Evolutionary conservation across 371 early-diverging fungal species (phyloP).

Genomic region (Aphelidium insulamus): DNA sequence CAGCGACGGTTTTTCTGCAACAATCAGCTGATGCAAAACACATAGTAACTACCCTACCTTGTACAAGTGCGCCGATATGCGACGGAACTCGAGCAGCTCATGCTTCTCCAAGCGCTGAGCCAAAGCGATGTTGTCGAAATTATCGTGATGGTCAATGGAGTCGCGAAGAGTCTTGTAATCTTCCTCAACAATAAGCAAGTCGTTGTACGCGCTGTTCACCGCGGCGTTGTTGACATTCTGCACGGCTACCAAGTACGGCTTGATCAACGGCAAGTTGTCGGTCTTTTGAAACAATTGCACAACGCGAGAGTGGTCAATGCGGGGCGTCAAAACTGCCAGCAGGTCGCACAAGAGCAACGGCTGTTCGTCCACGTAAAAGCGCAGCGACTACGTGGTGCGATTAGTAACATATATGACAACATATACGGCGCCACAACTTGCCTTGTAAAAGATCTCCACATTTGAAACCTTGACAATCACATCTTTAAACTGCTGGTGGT

Average conservation of each 20-base stretch:
- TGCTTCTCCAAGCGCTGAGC: slow-evolving; percentile 82
- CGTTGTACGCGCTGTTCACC: slow-evolving; percentile 83
- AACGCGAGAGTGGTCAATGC: slow-evolving; percentile 86
- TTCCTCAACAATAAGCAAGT: slow-evolving; percentile 87
- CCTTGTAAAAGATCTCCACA: slow-evolving; percentile 85
- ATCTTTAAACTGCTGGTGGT: slow-evolving; percentile 86
- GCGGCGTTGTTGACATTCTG: slow-evolving; percentile 74
- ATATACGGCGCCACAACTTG: neutral
- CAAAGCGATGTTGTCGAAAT: slow-evolving; percentile 74
- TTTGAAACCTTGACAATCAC: slow-evolving; percentile 86
- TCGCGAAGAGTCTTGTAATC: slow-evolving; percentile 73
- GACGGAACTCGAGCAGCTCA: slow-evolving; percentile 84
- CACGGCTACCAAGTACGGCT: slow-evolving; percentile 72
- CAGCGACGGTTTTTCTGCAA: slow-evolving; percentile 64
- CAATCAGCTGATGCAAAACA: neutral
- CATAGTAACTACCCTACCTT: slow-evolving; percentile 11
- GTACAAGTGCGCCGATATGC: slow-evolving; percentile 85
- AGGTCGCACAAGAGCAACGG: slow-evolving; percentile 80
- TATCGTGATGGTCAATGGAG: slow-evolving; percentile 71
- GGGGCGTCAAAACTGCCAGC: slow-evolving; percentile 56
- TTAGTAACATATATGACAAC: neutral
- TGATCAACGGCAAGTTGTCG: slow-evolving; percentile 86
- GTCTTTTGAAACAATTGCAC: slow-evolving; percentile 87
- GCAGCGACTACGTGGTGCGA: slow-evolving; percentile 54
- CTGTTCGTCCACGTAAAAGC: slow-evolving; percentile 86